Evolutionary conservation across 2,329 filamentous ascomycete genomes (phyloP), one percentile per base, ranked within the genome.

Genomic region (Chrysosporium queenslandicum): DNA sequence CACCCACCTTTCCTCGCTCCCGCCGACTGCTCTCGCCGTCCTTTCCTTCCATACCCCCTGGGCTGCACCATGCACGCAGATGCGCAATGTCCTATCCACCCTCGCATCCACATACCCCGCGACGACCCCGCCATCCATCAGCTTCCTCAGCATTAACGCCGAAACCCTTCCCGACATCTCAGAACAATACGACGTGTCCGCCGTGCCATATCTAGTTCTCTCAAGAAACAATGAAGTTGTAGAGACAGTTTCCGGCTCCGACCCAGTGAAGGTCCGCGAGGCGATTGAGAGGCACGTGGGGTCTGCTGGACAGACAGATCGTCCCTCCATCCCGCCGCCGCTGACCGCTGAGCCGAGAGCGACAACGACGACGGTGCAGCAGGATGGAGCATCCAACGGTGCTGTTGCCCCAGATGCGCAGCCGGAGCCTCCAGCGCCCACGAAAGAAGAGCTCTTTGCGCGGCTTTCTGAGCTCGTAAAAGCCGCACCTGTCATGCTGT

Each of bases 21-120:
- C 86, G 9, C 65, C 83, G 1, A 78, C 82, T 14, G 81, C 86
- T 14, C 80, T 96, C 55, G 77, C 91, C 57, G 77, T 96, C 64
- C 81, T 94, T 65, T 96, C 90, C 68, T 98, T 98, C 77, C 86
- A 97, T 69, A 89, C 92, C 18, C 86, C 90, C 59, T 98, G 92
- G 92, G 92, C 92, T 27, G 89, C 89, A 55, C 92, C 92, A 42
- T 97, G 92, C 76, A 83, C 86, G 58, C 89, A 96, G 72, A 97
- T 97, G 90, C 81, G 80, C 60, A 86, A 83, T 47, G 86, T 97
- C 61, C 81, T 98, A 58, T 77, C 80, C 64, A 85, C 88, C 20
- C 86, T 98, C 59, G 90, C 91, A 58, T 81, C 82, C 64, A 88
- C 90, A 67, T 95, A 94, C 72, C 81, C 87, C 56, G 76, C 79